phyloP scores from a whole-genome alignment of 2,329 filamentous ascomycete genomes.

The Apiospora koreana region DNA sequence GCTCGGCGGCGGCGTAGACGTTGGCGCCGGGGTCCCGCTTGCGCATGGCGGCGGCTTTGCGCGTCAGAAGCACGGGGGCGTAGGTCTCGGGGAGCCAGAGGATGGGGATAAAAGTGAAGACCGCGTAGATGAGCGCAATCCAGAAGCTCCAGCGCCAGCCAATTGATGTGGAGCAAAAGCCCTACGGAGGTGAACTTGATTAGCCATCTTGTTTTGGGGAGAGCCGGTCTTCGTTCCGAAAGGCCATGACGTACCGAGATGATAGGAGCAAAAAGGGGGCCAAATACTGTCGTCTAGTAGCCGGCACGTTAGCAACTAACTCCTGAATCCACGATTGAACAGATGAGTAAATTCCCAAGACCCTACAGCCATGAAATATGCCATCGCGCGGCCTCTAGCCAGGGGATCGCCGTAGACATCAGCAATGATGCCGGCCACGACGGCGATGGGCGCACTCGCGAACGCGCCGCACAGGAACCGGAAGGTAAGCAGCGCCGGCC shows the following conservation, averaged over 20 bases:
- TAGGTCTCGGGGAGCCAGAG: slow-evolving; percentile 68
- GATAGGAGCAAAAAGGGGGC: slow-evolving; percentile 67
- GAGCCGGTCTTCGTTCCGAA: too few species aligned
- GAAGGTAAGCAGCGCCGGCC: slow-evolving; percentile 55
- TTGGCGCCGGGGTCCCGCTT: slow-evolving; percentile 51
- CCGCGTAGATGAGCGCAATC: slow-evolving; percentile 70
- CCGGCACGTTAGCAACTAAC: background rate
- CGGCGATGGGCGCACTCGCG: slow-evolving; percentile 60
- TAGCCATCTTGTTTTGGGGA: background rate
- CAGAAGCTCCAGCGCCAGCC: slow-evolving; percentile 74
- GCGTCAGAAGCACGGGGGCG: slow-evolving; percentile 57
- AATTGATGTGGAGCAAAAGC: slow-evolving; percentile 58
- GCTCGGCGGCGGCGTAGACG: slow-evolving; percentile 62
- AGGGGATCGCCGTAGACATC: slow-evolving; percentile 63
- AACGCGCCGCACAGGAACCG: slow-evolving; percentile 54
- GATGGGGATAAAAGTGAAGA: slow-evolving; percentile 58
- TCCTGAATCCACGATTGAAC: too few species aligned
- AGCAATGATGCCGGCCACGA: slow-evolving; percentile 65
- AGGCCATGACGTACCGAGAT: slow-evolving; percentile 40
- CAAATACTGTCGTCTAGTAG: slow-evolving; percentile 59
- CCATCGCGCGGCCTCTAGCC: slow-evolving; percentile 60
- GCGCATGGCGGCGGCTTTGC: slow-evolving; percentile 58
- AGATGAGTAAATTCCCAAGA: background rate
- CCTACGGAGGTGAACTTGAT: slow-evolving; percentile 27
- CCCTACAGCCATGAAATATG: slow-evolving; percentile 63